A percentile compares a stretch with the other conserved stretches of the same genome.
These are phyloP conservation scores for Crithidia sp. DNA, from an alignment of 208 protist species.

Conservation along the genomic window DNA sequence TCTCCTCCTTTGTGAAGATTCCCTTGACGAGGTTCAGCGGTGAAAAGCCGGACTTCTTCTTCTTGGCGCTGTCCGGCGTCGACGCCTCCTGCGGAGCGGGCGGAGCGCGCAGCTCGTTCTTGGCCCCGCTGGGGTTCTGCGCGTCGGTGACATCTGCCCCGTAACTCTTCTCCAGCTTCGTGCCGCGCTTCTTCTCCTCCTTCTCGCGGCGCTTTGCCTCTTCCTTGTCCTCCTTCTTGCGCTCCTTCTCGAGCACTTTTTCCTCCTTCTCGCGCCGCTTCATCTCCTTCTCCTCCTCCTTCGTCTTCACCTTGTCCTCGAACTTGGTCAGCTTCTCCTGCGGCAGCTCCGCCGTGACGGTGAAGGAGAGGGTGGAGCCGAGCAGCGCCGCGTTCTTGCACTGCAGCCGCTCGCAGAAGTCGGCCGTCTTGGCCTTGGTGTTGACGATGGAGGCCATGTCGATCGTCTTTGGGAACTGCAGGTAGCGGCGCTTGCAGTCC, in stretches of 20 bases:
- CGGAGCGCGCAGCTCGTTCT: conserved; percentile 1
- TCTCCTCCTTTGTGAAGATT: conserved; percentile 43
- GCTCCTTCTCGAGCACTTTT: conserved; percentile 43
- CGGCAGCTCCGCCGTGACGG: conserved; percentile 35
- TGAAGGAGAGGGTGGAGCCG: conserved; percentile 48
- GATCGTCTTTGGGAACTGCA: conserved; percentile 50
- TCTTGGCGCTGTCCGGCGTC: conserved; percentile 20
- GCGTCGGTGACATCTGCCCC: conserved; percentile 33
- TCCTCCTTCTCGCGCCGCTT: conserved; percentile 23
- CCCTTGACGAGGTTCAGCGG: conserved; percentile 26
- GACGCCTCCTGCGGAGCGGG: neutral
- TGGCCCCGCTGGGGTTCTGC: conserved; percentile 1
- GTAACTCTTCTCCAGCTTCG: conserved; percentile 24
- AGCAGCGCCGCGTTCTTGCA: conserved; percentile 42
- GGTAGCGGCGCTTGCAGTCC: conserved; percentile 41
- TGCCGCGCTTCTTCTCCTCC: conserved; percentile 15
- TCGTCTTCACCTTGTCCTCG: conserved; percentile 46
- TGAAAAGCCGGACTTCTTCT: conserved; percentile 33
- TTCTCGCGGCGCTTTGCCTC: conserved; percentile 26
- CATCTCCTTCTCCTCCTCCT: conserved; percentile 44
- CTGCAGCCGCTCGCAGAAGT: conserved; percentile 44
- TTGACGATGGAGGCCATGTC: conserved; percentile 47
- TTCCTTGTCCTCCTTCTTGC: conserved; percentile 43
- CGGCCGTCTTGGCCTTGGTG: conserved; percentile 33
- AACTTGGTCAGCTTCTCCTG: conserved; percentile 37